Evolutionary conservation across 2,329 filamentous ascomycete genomes (phyloP), one percentile per base, ranked within the genome.

Genomic region (Hymenoscyphus fraxineus): DNA sequence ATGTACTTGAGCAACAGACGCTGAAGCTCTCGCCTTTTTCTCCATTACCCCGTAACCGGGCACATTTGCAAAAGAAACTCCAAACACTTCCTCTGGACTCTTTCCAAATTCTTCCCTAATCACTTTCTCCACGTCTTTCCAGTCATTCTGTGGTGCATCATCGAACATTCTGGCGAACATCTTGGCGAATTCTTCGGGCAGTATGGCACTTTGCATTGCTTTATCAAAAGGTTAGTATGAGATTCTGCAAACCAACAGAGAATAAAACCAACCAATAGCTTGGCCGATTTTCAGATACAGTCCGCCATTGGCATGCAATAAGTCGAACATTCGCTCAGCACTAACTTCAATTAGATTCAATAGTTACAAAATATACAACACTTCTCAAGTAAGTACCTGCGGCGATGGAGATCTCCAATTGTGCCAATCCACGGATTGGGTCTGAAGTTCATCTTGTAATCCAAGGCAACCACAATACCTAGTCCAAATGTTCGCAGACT

Each of bases 101-200:
- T 31, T 55, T 76, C 86, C 89, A 81, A 97, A 98, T 72, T 98
- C 95, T 76, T 96, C 88, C 27, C 86, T 81, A 51, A 99, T 90
- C 13, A 98, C 93, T 73, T 83, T 85, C 79, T 96, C 89, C 1
- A 97, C 88, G 60, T 94, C 91, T 69, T 82, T 83, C 93, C 93
- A 98, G 54, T 84, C 83, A 75, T 96, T 95, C 81, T 97, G 93
- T 44, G 94, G 93, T 67, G 95, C 95, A 80, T 98, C 94, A 75
- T 98, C 95, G 76, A 98, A 99, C 92, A 99, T 97, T 73, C 90
- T 85, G 27, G 89, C 83, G 75, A 99, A 99, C 93, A 97, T 98
- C 73, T 89, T 88, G 80, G 97, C 93, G 72, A 98, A 98, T 77
- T 97, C 93, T 0, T 93, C 91, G 32, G 95, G 95, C 67, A 99